A percentile compares a stretch with the other conserved stretches of the same genome.
These are phyloP conservation scores for Dactylella cylindrospora DNA, from an alignment of 2,329 filamentous ascomycete genomes.

Conservation along the genomic window DNA sequence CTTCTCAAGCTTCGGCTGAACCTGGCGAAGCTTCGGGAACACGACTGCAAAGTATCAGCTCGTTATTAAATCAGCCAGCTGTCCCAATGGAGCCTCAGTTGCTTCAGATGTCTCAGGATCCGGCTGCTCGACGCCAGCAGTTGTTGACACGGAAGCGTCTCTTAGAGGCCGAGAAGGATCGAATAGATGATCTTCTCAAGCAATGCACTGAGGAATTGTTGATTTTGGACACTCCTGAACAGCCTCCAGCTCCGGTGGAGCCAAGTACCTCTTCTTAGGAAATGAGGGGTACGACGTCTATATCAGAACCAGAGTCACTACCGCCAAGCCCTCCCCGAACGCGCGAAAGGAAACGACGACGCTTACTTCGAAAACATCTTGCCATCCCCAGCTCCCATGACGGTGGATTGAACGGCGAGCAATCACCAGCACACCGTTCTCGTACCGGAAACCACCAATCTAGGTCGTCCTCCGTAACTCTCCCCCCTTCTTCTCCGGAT, in stretches of 20 bases:
- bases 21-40: constrained; percentile 15
- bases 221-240: constrained; percentile 9
- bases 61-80: constrained; percentile 32
- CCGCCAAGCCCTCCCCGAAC: no score
- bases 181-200: constrained; percentile 17
- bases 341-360: no score
- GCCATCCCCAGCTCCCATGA: no score
- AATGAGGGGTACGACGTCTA: constrained; percentile 1
- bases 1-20: constrained; percentile 22
- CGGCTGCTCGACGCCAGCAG: constrained; percentile 31
- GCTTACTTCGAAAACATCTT: no score
- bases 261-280: constrained; percentile 24
- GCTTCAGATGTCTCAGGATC: constrained; percentile 32
- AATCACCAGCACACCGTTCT: no score
- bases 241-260: constrained; percentile 14
- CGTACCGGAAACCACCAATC: no score
- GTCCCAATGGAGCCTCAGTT: constrained; percentile 23
- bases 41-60: constrained; percentile 33
- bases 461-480: no score
- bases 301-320: no score
- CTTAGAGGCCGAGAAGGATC: constrained; percentile 34
- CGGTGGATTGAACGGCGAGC: no score
- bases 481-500: no score
- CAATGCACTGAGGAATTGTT: constrained; percentile 26
- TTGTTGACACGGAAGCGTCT: constrained; percentile 34